Evolutionary conservation across 345 rosid genomes (phyloP), one percentile per base, ranked within the genome.

Genomic region (Anastatica hierochuntica): DNA sequence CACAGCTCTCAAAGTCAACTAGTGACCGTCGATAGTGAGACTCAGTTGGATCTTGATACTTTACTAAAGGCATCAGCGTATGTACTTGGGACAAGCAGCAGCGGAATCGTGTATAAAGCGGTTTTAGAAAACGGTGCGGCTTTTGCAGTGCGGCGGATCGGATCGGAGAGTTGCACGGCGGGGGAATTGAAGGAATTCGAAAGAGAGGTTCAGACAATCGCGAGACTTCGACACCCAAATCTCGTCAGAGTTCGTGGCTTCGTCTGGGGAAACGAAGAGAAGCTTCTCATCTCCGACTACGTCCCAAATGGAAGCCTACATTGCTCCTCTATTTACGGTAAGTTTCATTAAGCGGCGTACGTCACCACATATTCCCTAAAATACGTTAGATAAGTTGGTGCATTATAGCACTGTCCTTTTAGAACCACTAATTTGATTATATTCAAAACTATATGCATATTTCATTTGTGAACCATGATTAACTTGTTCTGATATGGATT

Each of bases 11-110:
- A 62, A 8, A 77, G 92, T 10, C 52, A 58, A 27, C 64, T 90
- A 0, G 80, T 84, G 53, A 75, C 68, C 1, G 76, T 87, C 3
- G 89, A 82, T 48, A 83, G 88, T 5, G 88, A 78, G 64, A 82
- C 84, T 7, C 68, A 72, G 42, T 52, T 90, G 21, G 88, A 90
- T 54, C 49, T 78, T 13, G 96, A 90, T 27, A 81, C 78, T 2
- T 36, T 92, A 54, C 63, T 92, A 39, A 78, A 83, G 75, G 85
- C 98, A 0, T 84, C 98, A 0, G 98, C 98, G 3, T 92, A 82
- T 46, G 70, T 87, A 17, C 37, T 92, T 13, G 94, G 98, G 9
- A 64, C 79, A 0, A 79, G 63, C 18, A 77, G 79, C 4, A 42
- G 58, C 7, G 72, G 81, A 59, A 81, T 92, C 1, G 83, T 92